Percentiles rank a stretch among this genome's conserved stretches.
These are phyloP conservation scores for Cupressus sempervirens DNA, from an alignment of 75 land plant genomes.

Conservation along the genomic window DNA sequence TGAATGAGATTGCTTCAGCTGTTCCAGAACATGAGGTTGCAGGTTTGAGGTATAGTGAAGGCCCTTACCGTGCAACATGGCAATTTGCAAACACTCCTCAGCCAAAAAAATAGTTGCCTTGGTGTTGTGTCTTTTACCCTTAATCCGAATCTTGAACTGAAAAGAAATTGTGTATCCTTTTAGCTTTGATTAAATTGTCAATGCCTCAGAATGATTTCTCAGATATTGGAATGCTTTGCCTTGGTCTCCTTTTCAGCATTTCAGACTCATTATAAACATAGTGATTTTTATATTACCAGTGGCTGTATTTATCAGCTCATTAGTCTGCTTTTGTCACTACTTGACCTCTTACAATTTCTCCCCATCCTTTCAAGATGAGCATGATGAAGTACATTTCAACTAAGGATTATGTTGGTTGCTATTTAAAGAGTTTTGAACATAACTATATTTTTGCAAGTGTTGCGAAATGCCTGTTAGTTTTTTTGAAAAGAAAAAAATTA, in stretches of 20 bases:
- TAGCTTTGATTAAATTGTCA: background rate
- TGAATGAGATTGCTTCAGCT: conserved; percentile 42
- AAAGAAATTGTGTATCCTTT: no score
- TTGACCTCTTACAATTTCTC: background rate
- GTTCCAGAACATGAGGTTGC: conserved; percentile 40
- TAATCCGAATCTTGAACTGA: background rate
- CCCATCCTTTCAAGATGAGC: background rate
- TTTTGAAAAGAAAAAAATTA: background rate
- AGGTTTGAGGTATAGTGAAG: conserved; percentile 23
- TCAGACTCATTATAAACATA: no score
- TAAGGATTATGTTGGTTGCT: background rate
- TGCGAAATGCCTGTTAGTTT: background rate
- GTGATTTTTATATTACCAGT: no score
- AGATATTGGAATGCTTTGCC: background rate
- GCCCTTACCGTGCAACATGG: conserved; percentile 14
- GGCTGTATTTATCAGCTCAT: background rate
- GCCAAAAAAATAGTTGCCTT: background rate
- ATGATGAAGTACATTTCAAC: background rate
- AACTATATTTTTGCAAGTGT: background rate
- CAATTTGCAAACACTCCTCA: conserved; percentile 31
- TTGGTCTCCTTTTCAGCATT: background rate
- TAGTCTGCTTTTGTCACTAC: background rate
- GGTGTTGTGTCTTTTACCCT: background rate
- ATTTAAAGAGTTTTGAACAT: background rate
- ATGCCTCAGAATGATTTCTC: background rate